Base-by-base conservation (phyloP, 2,329 filamentous ascomycete genomes). In the Alternaria postmessia region DNA sequence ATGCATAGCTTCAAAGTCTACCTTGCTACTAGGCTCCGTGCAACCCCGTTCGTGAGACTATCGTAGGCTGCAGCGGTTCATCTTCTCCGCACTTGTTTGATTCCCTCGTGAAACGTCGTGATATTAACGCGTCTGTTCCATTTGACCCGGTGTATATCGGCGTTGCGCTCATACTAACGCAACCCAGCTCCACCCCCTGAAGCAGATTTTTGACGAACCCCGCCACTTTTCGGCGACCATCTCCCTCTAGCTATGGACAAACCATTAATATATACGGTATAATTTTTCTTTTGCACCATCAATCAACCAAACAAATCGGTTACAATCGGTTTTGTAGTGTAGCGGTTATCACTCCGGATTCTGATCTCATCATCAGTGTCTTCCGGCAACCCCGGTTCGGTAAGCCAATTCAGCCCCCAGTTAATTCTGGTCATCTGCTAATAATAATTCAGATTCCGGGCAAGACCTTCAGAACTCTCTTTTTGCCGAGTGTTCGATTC, bases 301-400 rank as follows among this genome's bases (percentile, higher is more conserved):
- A 46, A 59, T 42, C 51, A 54, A 26, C 20, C 24, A 53, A 59
- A 48, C 49, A 47, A 59, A 53, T 18, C 39, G 41, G 46, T 54
- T 56, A 44, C 46, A 38, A 59, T 20, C 28, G 57, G 57, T 59
- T 59, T 59, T 59, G 57, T 59, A 59, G 57, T 59, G 57, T 55
- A 59, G 57, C 57, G 57, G 57, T 59, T 59, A 59, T 59, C 57
- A 59, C 57, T 59, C 52, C 57, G 57, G 57, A 59, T 59, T 59
- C 57, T 59, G 57, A 59, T 59, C 16, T 26, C 7, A 3, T 5
- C 22, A 39, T 59, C 30, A 56, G 38, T 11, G 2, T 34, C 28
- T 59, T 59, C 57, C 57, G 57, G 57, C 57, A 59, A 59, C 57
- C 57, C 57, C 57, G 44, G 57, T 59, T 59, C 57, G 28, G 28